Evolutionary conservation across 2,329 filamentous ascomycete species (phyloP), one percentile per base, ranked within the genome.

Genomic region (Rachicladosporium sp.): DNA sequence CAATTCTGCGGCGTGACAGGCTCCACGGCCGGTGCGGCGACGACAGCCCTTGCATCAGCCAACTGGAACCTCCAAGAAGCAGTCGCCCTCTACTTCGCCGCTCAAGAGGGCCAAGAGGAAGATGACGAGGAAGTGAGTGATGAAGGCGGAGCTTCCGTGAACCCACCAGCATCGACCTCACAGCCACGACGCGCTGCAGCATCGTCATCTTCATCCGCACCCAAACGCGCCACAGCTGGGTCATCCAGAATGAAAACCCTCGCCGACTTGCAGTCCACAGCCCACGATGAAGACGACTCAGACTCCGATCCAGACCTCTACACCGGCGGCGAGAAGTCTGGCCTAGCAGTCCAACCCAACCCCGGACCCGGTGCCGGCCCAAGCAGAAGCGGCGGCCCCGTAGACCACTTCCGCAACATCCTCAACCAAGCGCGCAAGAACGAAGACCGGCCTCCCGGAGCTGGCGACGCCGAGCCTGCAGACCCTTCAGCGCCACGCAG

Each of bases 241-340:
- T 44, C 41, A 15, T 46, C 45, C 33, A 62, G 61, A 35, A 53
- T 66, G 46, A 53, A 60, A 45, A 70, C 67, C 12, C 47, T 70
- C 33, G 57, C 57, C 37, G 67, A 70, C 48, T 47, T 70, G 29
- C 64, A 68, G 50, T 52, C 56, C 35, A 63, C 70, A 2, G 54
- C 53, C 29, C 71, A 78, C 10, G 69, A 71, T 4, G 50, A 51
- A n/a, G 73, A 76, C 37, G 73, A 80, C n/a, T 70, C 73, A 3
- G 72, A 78, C 10, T 65, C 71, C 2, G 69, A 79, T 1, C 73
- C 78, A 21, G 82, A 91, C 54, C 66, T 88, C 46, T 91, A 88
- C 59, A 80, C 85, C 12, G 85, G 85, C 37, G 85, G 85, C 29
- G 85, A 89, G 63, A 91, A 91, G 69, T 89, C 83, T 23, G 76